Evolutionary conservation across 2,329 filamentous ascomycete genomes (phyloP).

Genomic region (Exophiala alcalophila): DNA sequence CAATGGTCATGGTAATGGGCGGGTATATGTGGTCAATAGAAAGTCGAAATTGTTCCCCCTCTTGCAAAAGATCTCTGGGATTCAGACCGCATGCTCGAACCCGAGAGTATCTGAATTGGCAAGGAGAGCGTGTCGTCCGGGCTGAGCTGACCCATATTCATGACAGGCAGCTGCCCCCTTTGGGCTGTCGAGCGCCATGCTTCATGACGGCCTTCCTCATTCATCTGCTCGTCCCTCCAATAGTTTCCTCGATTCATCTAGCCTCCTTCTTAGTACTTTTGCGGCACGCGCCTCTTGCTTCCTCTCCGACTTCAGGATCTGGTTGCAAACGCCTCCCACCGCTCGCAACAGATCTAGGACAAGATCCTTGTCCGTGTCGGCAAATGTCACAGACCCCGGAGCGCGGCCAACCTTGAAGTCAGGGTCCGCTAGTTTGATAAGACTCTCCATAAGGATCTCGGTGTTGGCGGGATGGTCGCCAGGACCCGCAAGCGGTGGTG

Average conservation of each 20-base stretch:
- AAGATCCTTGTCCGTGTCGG: constrained; percentile 54
- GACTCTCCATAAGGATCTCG: constrained; percentile 30
- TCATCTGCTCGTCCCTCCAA: constrained; percentile 65
- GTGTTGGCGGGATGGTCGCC: constrained; percentile 27
- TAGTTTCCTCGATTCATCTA: constrained; percentile 71
- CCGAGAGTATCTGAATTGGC: too few relatives aligned
- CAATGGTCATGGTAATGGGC: too few relatives aligned
- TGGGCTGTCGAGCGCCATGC: too few relatives aligned
- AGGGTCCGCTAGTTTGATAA: constrained; percentile 31
- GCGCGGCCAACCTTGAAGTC: constrained; percentile 22
- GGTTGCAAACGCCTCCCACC: constrained; percentile 53
- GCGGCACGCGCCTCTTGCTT: constrained; percentile 58
- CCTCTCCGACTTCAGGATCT: constrained; percentile 52
- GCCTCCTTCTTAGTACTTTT: constrained; percentile 63
- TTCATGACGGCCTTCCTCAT: too few relatives aligned
- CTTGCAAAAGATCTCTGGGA: too few relatives aligned
- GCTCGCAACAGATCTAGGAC: constrained; percentile 55
- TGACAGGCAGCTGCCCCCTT: too few relatives aligned
- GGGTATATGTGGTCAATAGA: too few relatives aligned
- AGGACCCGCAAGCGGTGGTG: too few relatives aligned
- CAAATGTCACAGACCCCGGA: constrained; percentile 33
- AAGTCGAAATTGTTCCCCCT: too few relatives aligned
- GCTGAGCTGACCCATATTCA: too few relatives aligned
- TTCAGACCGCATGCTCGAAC: too few relatives aligned
- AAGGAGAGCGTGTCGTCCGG: too few relatives aligned